Conservation (phyloP, 208 protist genomes). For the Trypanosoma congolense region DNA sequence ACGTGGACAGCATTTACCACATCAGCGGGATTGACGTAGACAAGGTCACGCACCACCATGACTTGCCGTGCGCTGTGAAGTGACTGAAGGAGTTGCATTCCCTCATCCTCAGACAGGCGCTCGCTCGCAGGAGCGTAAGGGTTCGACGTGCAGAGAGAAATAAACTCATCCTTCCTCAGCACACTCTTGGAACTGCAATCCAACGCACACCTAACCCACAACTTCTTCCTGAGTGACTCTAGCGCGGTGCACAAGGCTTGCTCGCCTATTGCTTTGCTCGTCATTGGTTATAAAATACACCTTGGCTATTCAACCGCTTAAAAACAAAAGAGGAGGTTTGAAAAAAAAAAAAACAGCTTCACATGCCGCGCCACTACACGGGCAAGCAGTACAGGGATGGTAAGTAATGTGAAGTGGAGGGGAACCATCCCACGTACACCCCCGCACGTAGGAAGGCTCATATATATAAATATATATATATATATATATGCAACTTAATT, state of each 20-base stretch:
- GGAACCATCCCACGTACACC: too few relatives aligned
- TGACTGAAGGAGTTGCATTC: conserved; percentile 27
- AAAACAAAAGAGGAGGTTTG: too few relatives aligned
- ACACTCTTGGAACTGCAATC: conserved; percentile 18
- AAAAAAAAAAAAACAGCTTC: too few relatives aligned
- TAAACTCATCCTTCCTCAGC: conserved; percentile 27
- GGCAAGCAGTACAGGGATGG: too few relatives aligned
- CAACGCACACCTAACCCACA: conserved; percentile 17
- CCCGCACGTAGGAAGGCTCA: too few relatives aligned
- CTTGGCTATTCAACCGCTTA: too few relatives aligned
- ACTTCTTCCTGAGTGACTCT: conserved; percentile 13
- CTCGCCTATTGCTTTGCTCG: too few relatives aligned
- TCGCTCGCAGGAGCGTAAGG: conserved; percentile 26
- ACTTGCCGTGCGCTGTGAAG: conserved; percentile 34
- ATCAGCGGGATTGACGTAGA: conserved; percentile 34
- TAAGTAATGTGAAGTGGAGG: too few relatives aligned
- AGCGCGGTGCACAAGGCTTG: conserved; percentile 1
- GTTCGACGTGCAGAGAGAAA: conserved; percentile 31
- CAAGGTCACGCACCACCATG: conserved; percentile 25
- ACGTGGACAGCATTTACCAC: conserved; percentile 58
- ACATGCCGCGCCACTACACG: too few relatives aligned
- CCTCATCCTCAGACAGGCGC: conserved; percentile 46
- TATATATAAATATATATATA: too few relatives aligned
- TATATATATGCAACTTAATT: too few relatives aligned
- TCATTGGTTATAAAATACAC: too few relatives aligned